phyloP scores from a whole-genome alignment of 2,329 filamentous ascomycete species.

The Cytospora chrysosperma region DNA sequence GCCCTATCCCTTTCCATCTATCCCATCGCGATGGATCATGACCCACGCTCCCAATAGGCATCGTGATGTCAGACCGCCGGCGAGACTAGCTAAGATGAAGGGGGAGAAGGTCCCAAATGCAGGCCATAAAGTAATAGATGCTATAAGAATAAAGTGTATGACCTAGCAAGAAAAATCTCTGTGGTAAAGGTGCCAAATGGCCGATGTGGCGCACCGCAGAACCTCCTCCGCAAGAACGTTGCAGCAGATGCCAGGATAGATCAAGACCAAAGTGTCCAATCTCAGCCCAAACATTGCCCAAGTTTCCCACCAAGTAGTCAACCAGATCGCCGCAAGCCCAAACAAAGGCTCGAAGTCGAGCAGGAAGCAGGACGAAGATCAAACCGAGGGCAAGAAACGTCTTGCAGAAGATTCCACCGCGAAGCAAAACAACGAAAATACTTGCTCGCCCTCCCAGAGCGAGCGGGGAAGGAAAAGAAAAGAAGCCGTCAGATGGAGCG shows the following conservation, averaged over 20 bases:
- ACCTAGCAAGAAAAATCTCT: constrained; percentile 14
- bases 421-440: constrained; percentile 4
- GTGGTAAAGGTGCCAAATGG: constrained; percentile 5
- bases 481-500: background rate
- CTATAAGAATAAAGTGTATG: constrained; percentile 22
- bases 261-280: constrained; percentile 10
- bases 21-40: background rate
- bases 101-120: background rate
- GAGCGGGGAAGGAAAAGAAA: background rate
- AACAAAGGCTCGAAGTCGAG: background rate
- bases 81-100: background rate
- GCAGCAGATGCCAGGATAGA: constrained; percentile 7
- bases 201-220: background rate
- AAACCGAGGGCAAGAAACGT: constrained; percentile 1
- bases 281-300: constrained; percentile 7
- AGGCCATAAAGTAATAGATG: constrained; percentile 21
- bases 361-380: background rate
- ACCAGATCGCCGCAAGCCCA: background rate
- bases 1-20: background rate
- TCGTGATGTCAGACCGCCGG: background rate
- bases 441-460: background rate
- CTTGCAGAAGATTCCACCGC: background rate
- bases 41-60: background rate
- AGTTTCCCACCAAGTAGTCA: background rate
- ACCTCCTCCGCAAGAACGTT: background rate